These are phyloP conservation scores for Paraglomus brasilianum DNA, from an alignment of 192 early-diverging fungal species.

Conservation along the genomic window DNA sequence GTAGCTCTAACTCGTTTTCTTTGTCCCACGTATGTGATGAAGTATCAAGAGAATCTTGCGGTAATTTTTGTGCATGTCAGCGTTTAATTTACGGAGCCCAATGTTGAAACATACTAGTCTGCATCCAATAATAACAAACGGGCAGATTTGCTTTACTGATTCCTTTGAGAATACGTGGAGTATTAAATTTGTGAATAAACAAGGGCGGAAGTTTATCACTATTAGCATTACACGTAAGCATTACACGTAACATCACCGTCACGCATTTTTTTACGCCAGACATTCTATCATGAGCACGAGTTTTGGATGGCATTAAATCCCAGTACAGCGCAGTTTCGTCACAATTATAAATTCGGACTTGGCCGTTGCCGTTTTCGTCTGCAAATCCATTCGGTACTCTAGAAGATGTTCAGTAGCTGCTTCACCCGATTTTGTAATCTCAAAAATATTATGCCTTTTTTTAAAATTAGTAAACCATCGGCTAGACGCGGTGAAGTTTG, in stretches of 20 bases:
- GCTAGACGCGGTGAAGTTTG: constrained; percentile 2
- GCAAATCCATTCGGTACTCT: no score
- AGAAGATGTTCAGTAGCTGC: no score
- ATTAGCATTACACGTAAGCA: background rate
- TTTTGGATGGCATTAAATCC: background rate
- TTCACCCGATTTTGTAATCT: background rate
- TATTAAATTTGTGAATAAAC: constrained; percentile 2
- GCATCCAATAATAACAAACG: background rate
- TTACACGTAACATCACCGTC: background rate
- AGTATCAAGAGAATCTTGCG: no score
- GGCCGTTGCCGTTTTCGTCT: no score
- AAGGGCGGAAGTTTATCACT: background rate
- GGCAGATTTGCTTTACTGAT: background rate
- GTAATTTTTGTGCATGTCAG: no score
- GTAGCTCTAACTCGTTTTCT: no score
- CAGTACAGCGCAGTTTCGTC: no score
- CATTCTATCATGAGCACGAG: background rate
- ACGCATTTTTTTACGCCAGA: background rate
- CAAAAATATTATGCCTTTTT: background rate
- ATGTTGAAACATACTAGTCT: no score
- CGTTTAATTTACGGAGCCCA: no score
- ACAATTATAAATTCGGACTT: no score
- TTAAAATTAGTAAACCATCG: background rate
- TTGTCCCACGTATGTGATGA: no score
- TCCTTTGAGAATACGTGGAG: background rate